Evolutionary conservation across 257 asterid genomes (phyloP).

Genomic region (Forsythia suspensa): DNA sequence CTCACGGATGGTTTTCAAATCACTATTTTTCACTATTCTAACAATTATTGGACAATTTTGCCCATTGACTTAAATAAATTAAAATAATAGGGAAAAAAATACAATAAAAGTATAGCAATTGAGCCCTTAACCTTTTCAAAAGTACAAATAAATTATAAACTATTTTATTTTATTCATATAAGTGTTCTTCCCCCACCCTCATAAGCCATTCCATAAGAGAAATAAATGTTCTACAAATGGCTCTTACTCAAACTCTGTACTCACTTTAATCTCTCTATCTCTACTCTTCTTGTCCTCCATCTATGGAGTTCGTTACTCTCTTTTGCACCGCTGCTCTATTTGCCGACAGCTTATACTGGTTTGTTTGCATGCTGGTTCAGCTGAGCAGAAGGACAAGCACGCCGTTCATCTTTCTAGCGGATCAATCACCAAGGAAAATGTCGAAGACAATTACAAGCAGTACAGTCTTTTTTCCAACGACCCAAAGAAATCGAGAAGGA

Average conservation of each 20-base stretch:
- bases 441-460: slow-evolving; percentile 61
- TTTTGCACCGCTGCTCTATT: slow-evolving; percentile 58
- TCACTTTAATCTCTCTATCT: neutral
- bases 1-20: too few species aligned
- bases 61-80: too few species aligned
- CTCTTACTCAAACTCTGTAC: neutral
- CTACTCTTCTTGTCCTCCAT: neutral
- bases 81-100: too few species aligned
- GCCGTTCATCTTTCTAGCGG: slow-evolving; percentile 77
- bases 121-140: too few species aligned
- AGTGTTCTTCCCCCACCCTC: too few species aligned
- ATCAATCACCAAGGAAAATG: slow-evolving; percentile 61
- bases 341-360: slow-evolving; percentile 69
- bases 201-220: too few species aligned
- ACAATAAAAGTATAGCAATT: too few species aligned
- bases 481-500: slow-evolving; percentile 65
- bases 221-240: too few species aligned
- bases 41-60: too few species aligned
- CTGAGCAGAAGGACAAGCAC: slow-evolving; percentile 68
- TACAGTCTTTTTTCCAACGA: slow-evolving; percentile 75
- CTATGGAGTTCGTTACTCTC: slow-evolving; percentile 58
- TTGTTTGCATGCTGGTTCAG: slow-evolving; percentile 62
- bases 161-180: too few species aligned
- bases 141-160: too few species aligned
- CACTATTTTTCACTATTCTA: too few species aligned